Conservation (phyloP, 2,329 filamentous ascomycete species). For the Sodiomyces alkalinus region DNA sequence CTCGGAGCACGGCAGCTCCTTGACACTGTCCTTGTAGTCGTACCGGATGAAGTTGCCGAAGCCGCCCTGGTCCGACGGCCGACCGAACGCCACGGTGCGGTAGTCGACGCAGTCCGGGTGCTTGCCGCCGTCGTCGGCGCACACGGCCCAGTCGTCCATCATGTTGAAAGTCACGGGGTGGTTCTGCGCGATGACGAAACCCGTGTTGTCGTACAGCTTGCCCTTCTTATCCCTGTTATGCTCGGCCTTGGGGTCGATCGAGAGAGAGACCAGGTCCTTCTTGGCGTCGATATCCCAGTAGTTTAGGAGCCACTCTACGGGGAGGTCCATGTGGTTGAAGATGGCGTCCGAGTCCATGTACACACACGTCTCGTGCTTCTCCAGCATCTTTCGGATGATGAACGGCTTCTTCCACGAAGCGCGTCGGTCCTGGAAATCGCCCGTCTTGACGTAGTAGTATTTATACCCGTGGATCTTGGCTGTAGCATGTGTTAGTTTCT, state of each 20-base stretch:
- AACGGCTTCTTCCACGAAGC: constrained; percentile 30
- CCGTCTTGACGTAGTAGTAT: constrained; percentile 27
- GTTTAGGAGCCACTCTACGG: constrained; percentile 31
- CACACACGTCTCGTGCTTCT: constrained; percentile 25
- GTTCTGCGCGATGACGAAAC: constrained; percentile 38
- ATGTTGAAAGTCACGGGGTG: constrained; percentile 30
- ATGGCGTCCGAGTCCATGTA: constrained; percentile 30
- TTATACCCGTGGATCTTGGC: constrained; percentile 30
- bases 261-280: constrained; percentile 25
- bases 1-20: constrained; percentile 23
- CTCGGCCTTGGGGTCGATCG: constrained; percentile 20
- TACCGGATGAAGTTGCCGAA: constrained; percentile 28
- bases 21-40: constrained; percentile 23
- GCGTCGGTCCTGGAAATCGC: constrained; percentile 22
- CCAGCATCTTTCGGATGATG: constrained; percentile 25
- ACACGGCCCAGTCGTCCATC: constrained; percentile 30
- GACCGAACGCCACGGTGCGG: constrained; percentile 18
- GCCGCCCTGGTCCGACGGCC: constrained; percentile 26
- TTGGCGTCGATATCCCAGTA: constrained; percentile 26
- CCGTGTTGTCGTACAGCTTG: constrained; percentile 31
- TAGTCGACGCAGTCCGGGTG: constrained; percentile 23
- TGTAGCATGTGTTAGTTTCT: constrained; percentile 13
- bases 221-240: constrained; percentile 24
- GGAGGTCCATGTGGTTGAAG: constrained; percentile 25
- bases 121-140: constrained; percentile 22